A percentile compares a stretch with the other conserved stretches of the same genome.
Evolutionary conservation across 192 early-diverging fungal species (phyloP).

Genomic region (Backusella psychrophila): DNA sequence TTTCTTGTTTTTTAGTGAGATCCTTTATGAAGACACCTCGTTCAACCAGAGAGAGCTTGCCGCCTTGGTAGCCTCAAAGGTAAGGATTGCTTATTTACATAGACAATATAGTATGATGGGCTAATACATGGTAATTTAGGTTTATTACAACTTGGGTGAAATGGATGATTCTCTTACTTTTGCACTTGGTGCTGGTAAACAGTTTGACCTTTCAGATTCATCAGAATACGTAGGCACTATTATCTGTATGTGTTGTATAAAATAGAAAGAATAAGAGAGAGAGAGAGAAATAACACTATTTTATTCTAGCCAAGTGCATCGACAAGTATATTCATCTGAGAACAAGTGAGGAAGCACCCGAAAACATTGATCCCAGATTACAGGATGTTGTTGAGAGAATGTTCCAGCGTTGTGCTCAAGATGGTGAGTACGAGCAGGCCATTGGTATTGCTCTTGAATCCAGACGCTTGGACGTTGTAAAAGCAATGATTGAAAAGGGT

Average conservation of each 20-base stretch:
- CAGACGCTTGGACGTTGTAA: constrained; percentile 84
- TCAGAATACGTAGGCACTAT: constrained; percentile 94
- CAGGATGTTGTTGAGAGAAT: constrained; percentile 92
- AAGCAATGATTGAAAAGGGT: constrained; percentile 74
- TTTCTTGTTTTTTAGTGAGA: constrained; percentile 64
- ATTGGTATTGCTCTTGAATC: constrained; percentile 96
- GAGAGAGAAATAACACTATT: background rate
- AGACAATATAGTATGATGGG: background rate
- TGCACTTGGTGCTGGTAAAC: constrained; percentile 89
- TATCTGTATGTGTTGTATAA: constrained; percentile 61
- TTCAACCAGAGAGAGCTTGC: constrained; percentile 89
- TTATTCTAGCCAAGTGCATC: constrained; percentile 76
- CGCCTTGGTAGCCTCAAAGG: constrained; percentile 95
- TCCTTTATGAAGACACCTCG: constrained; percentile 87
- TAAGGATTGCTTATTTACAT: constrained; percentile 22
- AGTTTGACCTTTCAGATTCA: constrained; percentile 80
- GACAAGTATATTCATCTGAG: constrained; percentile 90
- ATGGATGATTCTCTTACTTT: constrained; percentile 94
- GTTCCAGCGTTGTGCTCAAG: constrained; percentile 88
- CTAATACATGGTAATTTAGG: constrained; percentile 43
- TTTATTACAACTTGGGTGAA: constrained; percentile 97
- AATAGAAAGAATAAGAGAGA: too few species aligned
- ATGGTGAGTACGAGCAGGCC: constrained; percentile 86
- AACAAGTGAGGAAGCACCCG: constrained; percentile 40
- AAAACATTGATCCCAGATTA: constrained; percentile 73